Conservation (phyloP, 2,329 filamentous ascomycete species). For the Trichophyton benhamiae region DNA sequence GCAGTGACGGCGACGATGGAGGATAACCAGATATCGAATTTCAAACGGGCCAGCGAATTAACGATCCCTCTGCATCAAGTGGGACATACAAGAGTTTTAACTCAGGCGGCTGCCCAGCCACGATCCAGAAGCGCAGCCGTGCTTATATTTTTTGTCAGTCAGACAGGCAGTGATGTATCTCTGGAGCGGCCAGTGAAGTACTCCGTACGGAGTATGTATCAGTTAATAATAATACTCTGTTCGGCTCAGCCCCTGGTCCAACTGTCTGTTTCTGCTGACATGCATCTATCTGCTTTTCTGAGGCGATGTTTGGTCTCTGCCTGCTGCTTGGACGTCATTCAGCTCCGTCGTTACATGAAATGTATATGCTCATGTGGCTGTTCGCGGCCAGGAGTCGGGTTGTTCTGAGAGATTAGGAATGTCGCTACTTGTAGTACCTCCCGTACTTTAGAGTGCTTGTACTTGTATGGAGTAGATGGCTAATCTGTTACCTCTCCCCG, state of each 20-base stretch:
- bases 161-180: too few species aligned
- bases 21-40: background rate
- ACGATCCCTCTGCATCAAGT: background rate
- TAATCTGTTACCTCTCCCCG: background rate
- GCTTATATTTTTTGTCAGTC: background rate
- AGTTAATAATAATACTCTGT: background rate
- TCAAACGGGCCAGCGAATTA: background rate
- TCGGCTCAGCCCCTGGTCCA: slow-evolving; percentile 1
- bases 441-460: background rate
- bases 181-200: background rate
- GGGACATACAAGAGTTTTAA: slow-evolving; percentile 4
- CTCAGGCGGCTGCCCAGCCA: slow-evolving; percentile 1
- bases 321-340: background rate
- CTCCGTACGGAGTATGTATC: background rate
- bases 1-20: background rate
- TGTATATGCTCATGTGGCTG: slow-evolving; percentile 1
- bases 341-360: slow-evolving; percentile 1
- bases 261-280: background rate
- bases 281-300: background rate
- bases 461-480: background rate
- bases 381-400: background rate
- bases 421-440: background rate
- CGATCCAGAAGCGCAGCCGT: background rate
- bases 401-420: background rate
- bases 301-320: background rate